These are phyloP conservation scores for Clonostachys sp. DNA, from an alignment of 2,329 filamentous ascomycete species.

Conservation along the genomic window DNA sequence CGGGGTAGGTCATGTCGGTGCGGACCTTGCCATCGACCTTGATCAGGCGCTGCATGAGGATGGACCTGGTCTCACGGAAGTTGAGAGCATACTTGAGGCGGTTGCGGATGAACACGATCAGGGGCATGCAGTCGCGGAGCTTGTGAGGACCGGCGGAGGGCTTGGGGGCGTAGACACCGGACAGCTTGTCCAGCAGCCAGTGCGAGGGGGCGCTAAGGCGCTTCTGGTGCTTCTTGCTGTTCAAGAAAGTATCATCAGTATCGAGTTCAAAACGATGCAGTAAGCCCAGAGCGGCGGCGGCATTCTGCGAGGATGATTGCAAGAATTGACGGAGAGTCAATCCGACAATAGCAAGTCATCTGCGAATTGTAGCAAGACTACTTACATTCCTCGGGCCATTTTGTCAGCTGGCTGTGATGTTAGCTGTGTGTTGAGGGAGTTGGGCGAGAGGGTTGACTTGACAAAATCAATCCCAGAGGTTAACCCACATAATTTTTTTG, in stretches of 20 bases:
- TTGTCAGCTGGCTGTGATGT: slow-evolving; percentile 37
- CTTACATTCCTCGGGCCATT: slow-evolving; percentile 64
- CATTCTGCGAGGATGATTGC: neutral
- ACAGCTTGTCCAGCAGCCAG: slow-evolving; percentile 99
- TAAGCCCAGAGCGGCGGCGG: neutral
- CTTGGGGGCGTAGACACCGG: slow-evolving; percentile 74
- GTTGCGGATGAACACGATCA: slow-evolving; percentile 97
- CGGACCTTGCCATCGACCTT: slow-evolving; percentile 99
- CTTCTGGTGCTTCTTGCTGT: slow-evolving; percentile 99
- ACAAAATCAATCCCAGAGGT: slow-evolving; percentile 12
- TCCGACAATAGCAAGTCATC: too few species aligned
- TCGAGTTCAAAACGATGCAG: neutral
- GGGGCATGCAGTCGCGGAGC: slow-evolving; percentile 95
- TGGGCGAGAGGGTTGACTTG: slow-evolving; percentile 12
- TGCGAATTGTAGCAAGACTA: slow-evolving; percentile 10
- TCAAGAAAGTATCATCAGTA: neutral
- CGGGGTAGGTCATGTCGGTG: slow-evolving; percentile 95
- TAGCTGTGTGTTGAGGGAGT: slow-evolving; percentile 27
- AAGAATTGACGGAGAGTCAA: too few species aligned
- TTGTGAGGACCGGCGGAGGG: slow-evolving; percentile 92
- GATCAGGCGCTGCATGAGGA: slow-evolving; percentile 99
- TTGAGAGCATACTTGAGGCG: slow-evolving; percentile 99
- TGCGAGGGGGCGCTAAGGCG: slow-evolving; percentile 97
- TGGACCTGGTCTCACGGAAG: slow-evolving; percentile 93
- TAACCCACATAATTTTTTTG: slow-evolving; percentile 22